Percentiles rank a stretch among this genome's conserved stretches.
phyloP scores from a whole-genome alignment of 768 basidiomycete species.

The Phanerochaete sordida region DNA sequence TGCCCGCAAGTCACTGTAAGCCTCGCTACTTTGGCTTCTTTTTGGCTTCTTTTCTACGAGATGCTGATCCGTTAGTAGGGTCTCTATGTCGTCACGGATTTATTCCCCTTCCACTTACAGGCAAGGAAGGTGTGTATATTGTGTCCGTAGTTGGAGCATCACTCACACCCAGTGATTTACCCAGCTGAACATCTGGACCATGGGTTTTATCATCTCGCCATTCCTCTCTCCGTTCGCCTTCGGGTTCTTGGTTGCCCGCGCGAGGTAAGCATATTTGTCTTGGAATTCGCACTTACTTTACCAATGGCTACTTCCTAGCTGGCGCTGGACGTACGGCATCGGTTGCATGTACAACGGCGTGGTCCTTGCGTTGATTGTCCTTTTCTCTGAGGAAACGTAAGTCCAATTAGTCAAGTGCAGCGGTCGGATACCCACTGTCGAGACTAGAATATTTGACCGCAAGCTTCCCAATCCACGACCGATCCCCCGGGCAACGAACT shows the following conservation, averaged over 20 bases:
- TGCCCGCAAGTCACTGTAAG: slow-evolving; percentile 57
- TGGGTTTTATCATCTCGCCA: slow-evolving; percentile 67
- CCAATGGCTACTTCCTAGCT: slow-evolving; percentile 30
- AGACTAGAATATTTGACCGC: slow-evolving; percentile 58
- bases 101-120: slow-evolving; percentile 69
- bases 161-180: background rate
- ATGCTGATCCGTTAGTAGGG: slow-evolving; percentile 33
- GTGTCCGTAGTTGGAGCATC: background rate
- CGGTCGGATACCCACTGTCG: slow-evolving; percentile 6
- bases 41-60: no score
- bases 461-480: slow-evolving; percentile 38
- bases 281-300: no score
- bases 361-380: slow-evolving; percentile 51
- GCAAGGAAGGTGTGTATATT: slow-evolving; percentile 55
- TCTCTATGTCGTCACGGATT: slow-evolving; percentile 56
- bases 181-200: slow-evolving; percentile 67
- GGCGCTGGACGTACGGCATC: slow-evolving; percentile 68
- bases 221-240: slow-evolving; percentile 64
- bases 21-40: no score
- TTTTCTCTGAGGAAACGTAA: slow-evolving; percentile 68
- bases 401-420: slow-evolving; percentile 12
- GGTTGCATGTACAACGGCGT: slow-evolving; percentile 55
- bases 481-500: slow-evolving; percentile 38
- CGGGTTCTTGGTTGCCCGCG: slow-evolving; percentile 62
- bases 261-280: slow-evolving; percentile 29